These are phyloP conservation scores for Silybum marianum DNA, from an alignment of 129 eudicot species.

Conservation along the genomic window DNA sequence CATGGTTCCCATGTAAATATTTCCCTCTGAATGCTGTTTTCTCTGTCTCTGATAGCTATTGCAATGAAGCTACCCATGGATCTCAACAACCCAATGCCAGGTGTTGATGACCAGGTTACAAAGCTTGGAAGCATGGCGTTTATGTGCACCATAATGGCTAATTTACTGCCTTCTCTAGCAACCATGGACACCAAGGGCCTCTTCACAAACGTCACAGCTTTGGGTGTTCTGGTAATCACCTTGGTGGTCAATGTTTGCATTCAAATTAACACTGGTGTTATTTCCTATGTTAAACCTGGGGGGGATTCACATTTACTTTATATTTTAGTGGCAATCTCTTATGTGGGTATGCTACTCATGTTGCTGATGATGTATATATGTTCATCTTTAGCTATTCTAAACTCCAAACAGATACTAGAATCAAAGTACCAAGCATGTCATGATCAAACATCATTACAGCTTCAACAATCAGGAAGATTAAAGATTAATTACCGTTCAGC, in stretches of 20 bases:
- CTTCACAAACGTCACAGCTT: conserved; percentile 20
- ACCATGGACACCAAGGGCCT: conserved; percentile 20
- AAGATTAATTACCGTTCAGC: not conserved
- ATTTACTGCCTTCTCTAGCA: conserved; percentile 33
- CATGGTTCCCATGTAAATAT: conserved; percentile 11
- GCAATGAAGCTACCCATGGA: conserved; percentile 30
- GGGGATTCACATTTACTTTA: not conserved
- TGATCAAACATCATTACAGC: too few relatives aligned
- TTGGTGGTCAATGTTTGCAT: conserved; percentile 27
- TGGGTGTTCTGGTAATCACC: conserved; percentile 34
- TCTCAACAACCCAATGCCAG: conserved; percentile 17
- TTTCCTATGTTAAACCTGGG: not conserved
- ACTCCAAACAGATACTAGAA: conserved; percentile 12
- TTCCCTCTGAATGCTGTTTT: not conserved
- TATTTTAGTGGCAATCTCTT: not conserved
- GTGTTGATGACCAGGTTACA: not conserved
- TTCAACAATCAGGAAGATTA: not conserved
- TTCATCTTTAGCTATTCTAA: conserved; percentile 24
- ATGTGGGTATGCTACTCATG: conserved; percentile 4
- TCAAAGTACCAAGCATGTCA: conserved; percentile 6
- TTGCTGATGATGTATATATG: not conserved
- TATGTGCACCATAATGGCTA: conserved; percentile 24
- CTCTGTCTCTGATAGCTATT: conserved; percentile 25
- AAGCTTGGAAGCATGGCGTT: conserved; percentile 17
- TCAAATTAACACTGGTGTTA: not conserved